phyloP scores from a whole-genome alignment of 306 rosid species.

The Lithocarpus polystachyus region DNA sequence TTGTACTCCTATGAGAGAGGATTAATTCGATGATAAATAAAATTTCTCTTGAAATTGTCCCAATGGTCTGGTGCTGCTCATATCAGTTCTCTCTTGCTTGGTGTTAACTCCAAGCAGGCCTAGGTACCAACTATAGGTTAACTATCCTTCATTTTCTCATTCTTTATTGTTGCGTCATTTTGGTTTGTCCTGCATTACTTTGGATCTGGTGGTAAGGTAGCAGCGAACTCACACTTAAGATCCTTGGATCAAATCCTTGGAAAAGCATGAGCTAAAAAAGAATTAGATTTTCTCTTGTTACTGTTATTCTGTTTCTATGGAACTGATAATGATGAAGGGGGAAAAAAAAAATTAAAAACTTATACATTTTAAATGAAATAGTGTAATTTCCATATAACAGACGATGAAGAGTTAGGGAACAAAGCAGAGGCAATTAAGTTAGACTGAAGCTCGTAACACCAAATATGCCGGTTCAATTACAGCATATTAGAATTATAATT shows the following conservation, averaged over 20 bases:
- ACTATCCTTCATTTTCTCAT: too few relatives aligned
- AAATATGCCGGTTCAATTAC: conserved; percentile 1
- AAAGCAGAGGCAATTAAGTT: not conserved
- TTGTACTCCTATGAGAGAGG: too few relatives aligned
- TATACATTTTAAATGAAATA: too few relatives aligned
- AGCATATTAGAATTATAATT: not conserved
- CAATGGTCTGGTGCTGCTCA: too few relatives aligned
- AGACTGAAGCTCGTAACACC: not conserved
- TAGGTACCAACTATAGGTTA: too few relatives aligned
- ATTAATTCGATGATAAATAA: too few relatives aligned
- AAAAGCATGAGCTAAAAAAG: not conserved
- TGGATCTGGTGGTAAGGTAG: not conserved
- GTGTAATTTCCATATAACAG: not conserved
- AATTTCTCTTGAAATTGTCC: too few relatives aligned
- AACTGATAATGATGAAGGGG: not conserved
- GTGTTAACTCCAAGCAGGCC: too few relatives aligned
- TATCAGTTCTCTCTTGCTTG: too few relatives aligned
- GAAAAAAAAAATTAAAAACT: not conserved
- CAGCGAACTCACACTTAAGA: not conserved
- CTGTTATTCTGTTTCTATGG: not conserved
- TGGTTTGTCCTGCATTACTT: not conserved
- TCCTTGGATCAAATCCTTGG: not conserved
- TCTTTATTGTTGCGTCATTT: too few relatives aligned
- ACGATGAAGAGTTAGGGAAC: not conserved
- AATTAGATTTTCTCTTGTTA: not conserved